Evolutionary conservation across 495 filamentous ascomycete genomes (phyloP).

Genomic region (Venustampulla echinocandica): DNA sequence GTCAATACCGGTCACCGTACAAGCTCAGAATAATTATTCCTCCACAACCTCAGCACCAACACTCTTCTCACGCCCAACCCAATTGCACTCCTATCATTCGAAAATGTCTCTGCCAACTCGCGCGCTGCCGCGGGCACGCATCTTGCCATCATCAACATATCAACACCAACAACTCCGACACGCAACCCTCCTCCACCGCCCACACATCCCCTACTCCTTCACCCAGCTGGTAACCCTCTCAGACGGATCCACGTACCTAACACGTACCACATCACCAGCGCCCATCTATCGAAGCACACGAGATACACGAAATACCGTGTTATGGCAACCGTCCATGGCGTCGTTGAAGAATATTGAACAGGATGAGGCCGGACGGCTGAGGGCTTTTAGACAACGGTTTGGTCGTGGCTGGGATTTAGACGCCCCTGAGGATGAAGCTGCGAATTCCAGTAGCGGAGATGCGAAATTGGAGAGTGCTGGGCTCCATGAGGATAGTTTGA

Average conservation of each 20-base stretch:
- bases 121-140: not conserved
- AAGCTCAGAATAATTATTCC: constrained; percentile 9
- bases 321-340: constrained; percentile 82
- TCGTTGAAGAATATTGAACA: constrained; percentile 80
- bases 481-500: constrained; percentile 47
- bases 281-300: constrained; percentile 70
- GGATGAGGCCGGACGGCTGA: constrained; percentile 87
- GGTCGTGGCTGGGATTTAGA: constrained; percentile 68
- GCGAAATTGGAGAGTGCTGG: constrained; percentile 12
- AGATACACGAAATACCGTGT: constrained; percentile 75
- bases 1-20: not conserved
- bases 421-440: constrained; percentile 12
- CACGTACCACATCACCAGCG: constrained; percentile 77
- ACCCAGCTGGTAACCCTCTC: constrained; percentile 89
- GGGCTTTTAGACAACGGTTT: constrained; percentile 75
- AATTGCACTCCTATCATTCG: not conserved
- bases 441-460: constrained; percentile 19
- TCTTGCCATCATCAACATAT: not conserved
- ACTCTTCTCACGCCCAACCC: constrained; percentile 1
- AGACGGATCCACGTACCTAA: constrained; percentile 82
- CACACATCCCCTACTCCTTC: constrained; percentile 88
- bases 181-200: constrained; percentile 81
- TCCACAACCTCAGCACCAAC: constrained; percentile 18
- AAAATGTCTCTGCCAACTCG: constrained; percentile 11
- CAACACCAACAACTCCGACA: constrained; percentile 46